phyloP scores from a whole-genome alignment of 2,329 filamentous ascomycete genomes.

The Berkeleyomyces basicola region DNA sequence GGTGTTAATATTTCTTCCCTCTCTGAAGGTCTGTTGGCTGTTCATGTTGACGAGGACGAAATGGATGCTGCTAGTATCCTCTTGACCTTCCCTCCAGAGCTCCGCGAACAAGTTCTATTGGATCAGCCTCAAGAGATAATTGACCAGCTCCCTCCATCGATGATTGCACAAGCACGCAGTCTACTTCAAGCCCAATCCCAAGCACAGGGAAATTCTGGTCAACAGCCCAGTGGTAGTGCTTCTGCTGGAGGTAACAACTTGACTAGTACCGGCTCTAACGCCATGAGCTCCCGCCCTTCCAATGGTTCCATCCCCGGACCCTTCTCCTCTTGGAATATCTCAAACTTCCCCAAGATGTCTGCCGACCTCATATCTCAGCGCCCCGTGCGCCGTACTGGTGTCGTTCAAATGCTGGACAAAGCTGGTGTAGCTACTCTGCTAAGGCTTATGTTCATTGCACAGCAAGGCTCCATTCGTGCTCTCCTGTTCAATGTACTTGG shows the following conservation, averaged over 20 bases:
- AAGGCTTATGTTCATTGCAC: conserved; percentile 94
- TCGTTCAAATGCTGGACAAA: conserved; percentile 95
- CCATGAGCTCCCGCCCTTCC: not conserved
- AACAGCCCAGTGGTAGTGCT: not conserved
- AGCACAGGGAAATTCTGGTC: not conserved
- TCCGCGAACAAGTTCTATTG: conserved; percentile 74
- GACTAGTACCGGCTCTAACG: not conserved
- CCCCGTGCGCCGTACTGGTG: conserved; percentile 42
- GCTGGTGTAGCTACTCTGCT: conserved; percentile 87
- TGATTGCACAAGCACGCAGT: conserved; percentile 71
- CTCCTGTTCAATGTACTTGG: conserved; percentile 77
- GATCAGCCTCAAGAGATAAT: conserved; percentile 85
- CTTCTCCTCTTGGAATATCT: not conserved
- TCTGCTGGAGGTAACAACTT: not conserved
- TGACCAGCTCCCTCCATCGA: conserved; percentile 65
- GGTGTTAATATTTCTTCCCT: not conserved
- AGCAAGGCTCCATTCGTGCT: conserved; percentile 69
- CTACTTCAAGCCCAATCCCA: conserved; percentile 23
- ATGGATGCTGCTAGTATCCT: conserved; percentile 91
- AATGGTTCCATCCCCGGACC: not conserved
- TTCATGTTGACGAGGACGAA: conserved; percentile 28
- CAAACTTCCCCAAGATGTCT: not conserved
- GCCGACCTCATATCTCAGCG: not conserved
- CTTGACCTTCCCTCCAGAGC: conserved; percentile 67
- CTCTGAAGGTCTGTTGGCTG: not conserved